Percentiles rank a stretch among this genome's conserved stretches.
These are phyloP conservation scores for Tricholoma hemisulphureum DNA, from an alignment of 768 basidiomycete species.

Conservation along the genomic window DNA sequence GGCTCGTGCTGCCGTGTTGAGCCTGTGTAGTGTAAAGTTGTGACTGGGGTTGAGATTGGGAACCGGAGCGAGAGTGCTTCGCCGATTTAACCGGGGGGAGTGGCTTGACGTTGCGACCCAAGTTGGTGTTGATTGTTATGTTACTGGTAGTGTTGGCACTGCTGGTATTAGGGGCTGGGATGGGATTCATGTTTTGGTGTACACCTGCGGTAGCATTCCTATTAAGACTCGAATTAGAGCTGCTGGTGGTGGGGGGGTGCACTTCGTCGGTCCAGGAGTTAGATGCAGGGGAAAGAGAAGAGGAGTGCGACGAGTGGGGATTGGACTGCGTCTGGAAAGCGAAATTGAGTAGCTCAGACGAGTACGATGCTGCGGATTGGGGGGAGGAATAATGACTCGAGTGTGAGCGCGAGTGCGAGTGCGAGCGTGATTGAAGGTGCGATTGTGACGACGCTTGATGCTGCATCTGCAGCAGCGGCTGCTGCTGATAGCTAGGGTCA, in stretches of 20 bases:
- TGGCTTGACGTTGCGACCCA: too few species aligned
- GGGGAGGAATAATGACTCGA: slow-evolving; percentile 7
- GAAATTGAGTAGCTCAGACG: slow-evolving; percentile 3
- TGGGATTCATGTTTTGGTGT: slow-evolving; percentile 1
- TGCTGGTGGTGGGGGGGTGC: slow-evolving; percentile 2
- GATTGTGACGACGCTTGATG: slow-evolving; percentile 14
- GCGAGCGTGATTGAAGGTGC: slow-evolving; percentile 1
- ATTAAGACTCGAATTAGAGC: slow-evolving; percentile 2
- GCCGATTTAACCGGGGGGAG: neutral
- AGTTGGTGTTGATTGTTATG: neutral
- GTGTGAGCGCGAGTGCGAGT: slow-evolving; percentile 7
- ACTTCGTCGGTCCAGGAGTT: slow-evolving; percentile 21
- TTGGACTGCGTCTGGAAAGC: slow-evolving; percentile 8
- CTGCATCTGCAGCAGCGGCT: slow-evolving; percentile 10
- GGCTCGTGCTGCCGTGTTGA: neutral
- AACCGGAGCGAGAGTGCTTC: neutral
- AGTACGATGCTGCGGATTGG: neutral
- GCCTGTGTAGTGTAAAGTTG: neutral
- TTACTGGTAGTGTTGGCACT: neutral
- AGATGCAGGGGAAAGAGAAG: slow-evolving; percentile 20
- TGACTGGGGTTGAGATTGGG: neutral
- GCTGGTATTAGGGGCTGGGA: neutral
- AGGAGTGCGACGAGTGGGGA: slow-evolving; percentile 14
- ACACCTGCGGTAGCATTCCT: neutral
- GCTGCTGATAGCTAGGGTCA: slow-evolving; percentile 30